phyloP scores from a whole-genome alignment of 305 asterid genomes.

The Plantago lanceolata region DNA sequence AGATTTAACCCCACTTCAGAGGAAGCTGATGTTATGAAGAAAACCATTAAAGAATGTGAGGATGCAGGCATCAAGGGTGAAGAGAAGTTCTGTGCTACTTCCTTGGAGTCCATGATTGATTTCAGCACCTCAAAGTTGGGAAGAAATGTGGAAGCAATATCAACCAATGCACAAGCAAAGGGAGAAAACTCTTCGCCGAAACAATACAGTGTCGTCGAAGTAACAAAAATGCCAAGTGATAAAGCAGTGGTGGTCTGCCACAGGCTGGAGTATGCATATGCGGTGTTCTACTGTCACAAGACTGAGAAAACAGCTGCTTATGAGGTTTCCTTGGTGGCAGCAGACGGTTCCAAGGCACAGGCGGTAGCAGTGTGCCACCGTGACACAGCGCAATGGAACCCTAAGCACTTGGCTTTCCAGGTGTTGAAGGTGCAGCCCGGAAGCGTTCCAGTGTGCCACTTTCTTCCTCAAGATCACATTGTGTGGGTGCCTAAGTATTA shows the following conservation, averaged over 20 bases:
- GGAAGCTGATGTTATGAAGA: constrained; percentile 46
- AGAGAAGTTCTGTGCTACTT: constrained; percentile 65
- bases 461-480: constrained; percentile 79
- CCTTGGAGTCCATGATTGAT: constrained; percentile 77
- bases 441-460: constrained; percentile 74
- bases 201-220: constrained; percentile 40
- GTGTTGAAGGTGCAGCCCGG: constrained; percentile 86
- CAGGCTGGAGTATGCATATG: constrained; percentile 59
- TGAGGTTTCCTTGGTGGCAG: constrained; percentile 46
- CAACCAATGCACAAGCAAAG: constrained; percentile 39
- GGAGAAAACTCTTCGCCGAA: constrained; percentile 22
- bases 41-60: constrained; percentile 59
- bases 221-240: constrained; percentile 30
- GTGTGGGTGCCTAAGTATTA: constrained; percentile 66
- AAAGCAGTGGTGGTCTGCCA: constrained; percentile 68
- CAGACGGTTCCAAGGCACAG: constrained; percentile 48
- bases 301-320: constrained; percentile 46
- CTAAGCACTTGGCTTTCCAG: constrained; percentile 81
- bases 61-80: constrained; percentile 45
- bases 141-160: constrained; percentile 41
- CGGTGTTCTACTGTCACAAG: constrained; percentile 80
- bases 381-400: constrained; percentile 83
- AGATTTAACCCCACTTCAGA: constrained; percentile 39
- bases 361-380: constrained; percentile 83
- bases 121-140: constrained; percentile 65